Conservation (phyloP, 1,284 basidiomycete genomes). For the Ceratobasidium sp. region DNA sequence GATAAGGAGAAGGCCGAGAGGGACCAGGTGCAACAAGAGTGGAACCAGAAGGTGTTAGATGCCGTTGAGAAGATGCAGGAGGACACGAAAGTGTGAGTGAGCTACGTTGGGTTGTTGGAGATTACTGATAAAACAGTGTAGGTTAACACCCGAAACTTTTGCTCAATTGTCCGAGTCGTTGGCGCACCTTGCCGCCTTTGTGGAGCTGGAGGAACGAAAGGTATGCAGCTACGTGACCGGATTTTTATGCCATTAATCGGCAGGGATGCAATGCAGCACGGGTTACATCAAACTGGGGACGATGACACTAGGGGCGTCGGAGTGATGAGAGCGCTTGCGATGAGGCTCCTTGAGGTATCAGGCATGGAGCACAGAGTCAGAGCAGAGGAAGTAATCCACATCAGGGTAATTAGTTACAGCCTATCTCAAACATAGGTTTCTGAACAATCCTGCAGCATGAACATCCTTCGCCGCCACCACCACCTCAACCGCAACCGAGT, state of each 20-base stretch:
- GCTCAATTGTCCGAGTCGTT: conserved; percentile 37
- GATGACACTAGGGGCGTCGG: conserved; percentile 25
- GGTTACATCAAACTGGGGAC: conserved; percentile 16
- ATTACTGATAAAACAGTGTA: background rate
- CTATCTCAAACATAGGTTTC: background rate
- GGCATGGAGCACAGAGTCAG: conserved; percentile 15
- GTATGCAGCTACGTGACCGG: background rate
- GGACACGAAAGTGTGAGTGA: conserved; percentile 36
- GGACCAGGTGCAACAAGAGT: conserved; percentile 15
- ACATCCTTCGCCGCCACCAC: background rate
- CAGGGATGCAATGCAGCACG: conserved; percentile 12
- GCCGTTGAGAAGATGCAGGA: conserved; percentile 38
- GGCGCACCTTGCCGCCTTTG: conserved; percentile 37
- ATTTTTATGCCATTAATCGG: background rate
- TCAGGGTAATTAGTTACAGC: background rate
- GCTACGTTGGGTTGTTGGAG: background rate
- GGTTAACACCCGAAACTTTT: conserved; percentile 43
- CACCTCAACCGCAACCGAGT: background rate
- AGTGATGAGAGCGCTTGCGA: conserved; percentile 36
- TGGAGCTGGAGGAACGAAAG: conserved; percentile 32
- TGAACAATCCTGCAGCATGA: background rate
- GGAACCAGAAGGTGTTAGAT: conserved; percentile 32
- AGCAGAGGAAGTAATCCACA: background rate
- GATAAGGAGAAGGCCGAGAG: conserved; percentile 22
- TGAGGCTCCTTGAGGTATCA: conserved; percentile 21